phyloP scores from a whole-genome alignment of 495 filamentous ascomycete species.

The Usnea hakonensis region DNA sequence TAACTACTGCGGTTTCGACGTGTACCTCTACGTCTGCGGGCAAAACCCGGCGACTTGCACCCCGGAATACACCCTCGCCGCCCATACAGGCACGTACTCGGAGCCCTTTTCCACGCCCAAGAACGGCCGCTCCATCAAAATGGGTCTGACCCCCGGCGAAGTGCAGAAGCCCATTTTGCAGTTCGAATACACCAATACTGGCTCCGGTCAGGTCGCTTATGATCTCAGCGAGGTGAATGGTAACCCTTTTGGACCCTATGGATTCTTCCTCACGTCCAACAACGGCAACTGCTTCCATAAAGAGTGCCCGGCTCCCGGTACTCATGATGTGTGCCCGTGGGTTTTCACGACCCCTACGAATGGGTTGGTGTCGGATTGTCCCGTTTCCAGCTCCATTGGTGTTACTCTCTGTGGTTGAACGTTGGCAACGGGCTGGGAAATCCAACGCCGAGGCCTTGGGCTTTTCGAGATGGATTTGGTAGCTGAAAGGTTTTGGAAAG shows the following conservation, averaged over 20 bases:
- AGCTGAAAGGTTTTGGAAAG: no score
- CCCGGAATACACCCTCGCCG: neutral
- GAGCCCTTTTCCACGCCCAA: slow-evolving; percentile 3
- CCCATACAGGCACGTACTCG: neutral
- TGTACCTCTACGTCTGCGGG: neutral
- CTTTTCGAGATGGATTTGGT: no score
- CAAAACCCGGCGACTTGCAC: neutral
- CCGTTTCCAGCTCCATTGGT: neutral
- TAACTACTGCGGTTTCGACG: neutral
- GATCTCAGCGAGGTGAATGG: slow-evolving; percentile 15
- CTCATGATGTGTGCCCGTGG: neutral
- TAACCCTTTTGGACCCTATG: slow-evolving; percentile 8
- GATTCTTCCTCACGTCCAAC: slow-evolving; percentile 4
- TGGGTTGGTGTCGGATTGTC: neutral
- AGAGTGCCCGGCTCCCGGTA: slow-evolving; percentile 2
- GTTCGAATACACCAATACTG: slow-evolving; percentile 5
- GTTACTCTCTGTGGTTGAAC: slow-evolving; percentile 7
- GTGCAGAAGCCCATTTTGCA: slow-evolving; percentile 1
- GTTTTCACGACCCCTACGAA: slow-evolving; percentile 6
- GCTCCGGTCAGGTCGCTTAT: slow-evolving; percentile 6
- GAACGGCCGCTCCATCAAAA: slow-evolving; percentile 9
- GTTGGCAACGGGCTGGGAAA: no score
- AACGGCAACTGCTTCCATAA: neutral
- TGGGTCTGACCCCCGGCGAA: neutral
- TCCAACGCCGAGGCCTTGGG: no score